Conservation (phyloP, 2,329 filamentous ascomycete species). For the Calonectria naviculata region DNA sequence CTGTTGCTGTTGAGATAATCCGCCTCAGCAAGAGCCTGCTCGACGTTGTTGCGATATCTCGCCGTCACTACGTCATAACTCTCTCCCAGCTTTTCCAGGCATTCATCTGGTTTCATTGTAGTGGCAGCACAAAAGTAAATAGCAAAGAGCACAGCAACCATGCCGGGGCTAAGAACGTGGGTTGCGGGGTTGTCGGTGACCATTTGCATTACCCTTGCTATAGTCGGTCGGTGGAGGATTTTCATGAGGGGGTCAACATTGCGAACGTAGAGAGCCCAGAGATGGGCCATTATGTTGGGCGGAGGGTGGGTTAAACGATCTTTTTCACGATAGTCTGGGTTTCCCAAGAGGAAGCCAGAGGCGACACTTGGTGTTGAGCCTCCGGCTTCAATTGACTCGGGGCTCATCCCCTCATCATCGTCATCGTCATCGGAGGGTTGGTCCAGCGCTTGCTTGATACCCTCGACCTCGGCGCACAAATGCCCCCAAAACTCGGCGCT, state of each 20-base stretch:
- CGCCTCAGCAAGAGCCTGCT: slow-evolving; percentile 53
- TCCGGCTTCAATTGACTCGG: slow-evolving; percentile 39
- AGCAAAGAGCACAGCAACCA: slow-evolving; percentile 53
- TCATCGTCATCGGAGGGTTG: slow-evolving; percentile 54
- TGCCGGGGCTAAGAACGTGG: slow-evolving; percentile 30
- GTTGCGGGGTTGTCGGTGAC: slow-evolving; percentile 38
- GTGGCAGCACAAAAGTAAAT: slow-evolving; percentile 56
- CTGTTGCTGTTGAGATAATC: slow-evolving; percentile 55
- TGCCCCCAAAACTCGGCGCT: slow-evolving; percentile 57
- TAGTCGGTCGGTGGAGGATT: slow-evolving; percentile 56
- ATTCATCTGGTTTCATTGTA: slow-evolving; percentile 46
- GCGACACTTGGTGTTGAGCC: slow-evolving; percentile 33
- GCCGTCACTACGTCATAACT: slow-evolving; percentile 45
- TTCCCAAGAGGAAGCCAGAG: slow-evolving; percentile 43
- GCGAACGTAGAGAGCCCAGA: slow-evolving; percentile 49
- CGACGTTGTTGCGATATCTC: slow-evolving; percentile 47
- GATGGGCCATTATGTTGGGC: slow-evolving; percentile 49
- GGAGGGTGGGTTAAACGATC: slow-evolving; percentile 47
- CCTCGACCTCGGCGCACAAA: slow-evolving; percentile 56
- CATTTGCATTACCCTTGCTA: slow-evolving; percentile 40
- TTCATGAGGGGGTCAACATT: slow-evolving; percentile 58
- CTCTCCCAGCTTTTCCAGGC: slow-evolving; percentile 46
- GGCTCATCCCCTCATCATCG: slow-evolving; percentile 46
- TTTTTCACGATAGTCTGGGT: slow-evolving; percentile 34
- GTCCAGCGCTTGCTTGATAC: slow-evolving; percentile 56